A percentile compares a stretch with the other conserved stretches of the same genome.
These are phyloP conservation scores for Cryptosporidium xiaoi DNA, from an alignment of 169 alveolate genomes.

Conservation along the genomic window DNA sequence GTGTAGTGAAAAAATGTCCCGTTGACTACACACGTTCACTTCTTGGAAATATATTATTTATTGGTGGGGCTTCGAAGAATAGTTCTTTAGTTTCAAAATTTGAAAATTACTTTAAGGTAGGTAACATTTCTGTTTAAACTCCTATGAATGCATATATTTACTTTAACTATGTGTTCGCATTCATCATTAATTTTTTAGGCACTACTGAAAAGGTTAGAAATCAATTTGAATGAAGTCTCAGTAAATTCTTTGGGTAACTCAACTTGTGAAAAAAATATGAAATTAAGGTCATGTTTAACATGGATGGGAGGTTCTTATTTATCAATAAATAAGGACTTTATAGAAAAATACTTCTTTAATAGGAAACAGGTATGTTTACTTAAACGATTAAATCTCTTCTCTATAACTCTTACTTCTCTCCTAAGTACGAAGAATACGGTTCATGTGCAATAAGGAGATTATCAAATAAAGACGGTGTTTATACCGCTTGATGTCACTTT, in stretches of 20 bases:
- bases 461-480: slow-evolving; percentile 1
- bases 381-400: neutral
- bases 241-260: slow-evolving; percentile 22
- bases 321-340: slow-evolving; percentile 12
- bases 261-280: slow-evolving; percentile 1
- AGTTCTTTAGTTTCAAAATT: slow-evolving; percentile 1
- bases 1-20: slow-evolving; percentile 58
- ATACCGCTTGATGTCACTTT: slow-evolving; percentile 38
- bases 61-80: slow-evolving; percentile 63
- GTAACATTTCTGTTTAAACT: neutral
- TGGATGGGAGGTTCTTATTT: slow-evolving; percentile 68
- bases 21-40: slow-evolving; percentile 45
- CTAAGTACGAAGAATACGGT: slow-evolving; percentile 66
- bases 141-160: neutral
- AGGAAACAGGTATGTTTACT: slow-evolving; percentile 43
- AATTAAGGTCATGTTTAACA: slow-evolving; percentile 29
- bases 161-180: neutral
- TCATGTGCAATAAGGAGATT: slow-evolving; percentile 63
- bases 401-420: neutral
- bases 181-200: neutral
- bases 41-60: slow-evolving; percentile 37
- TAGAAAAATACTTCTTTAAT: slow-evolving; percentile 14
- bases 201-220: neutral
- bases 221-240: neutral
- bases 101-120: slow-evolving; percentile 37